Base-by-base conservation (phyloP, 2,329 filamentous ascomycete species). In the Phyllosticta citrichinensis region DNA sequence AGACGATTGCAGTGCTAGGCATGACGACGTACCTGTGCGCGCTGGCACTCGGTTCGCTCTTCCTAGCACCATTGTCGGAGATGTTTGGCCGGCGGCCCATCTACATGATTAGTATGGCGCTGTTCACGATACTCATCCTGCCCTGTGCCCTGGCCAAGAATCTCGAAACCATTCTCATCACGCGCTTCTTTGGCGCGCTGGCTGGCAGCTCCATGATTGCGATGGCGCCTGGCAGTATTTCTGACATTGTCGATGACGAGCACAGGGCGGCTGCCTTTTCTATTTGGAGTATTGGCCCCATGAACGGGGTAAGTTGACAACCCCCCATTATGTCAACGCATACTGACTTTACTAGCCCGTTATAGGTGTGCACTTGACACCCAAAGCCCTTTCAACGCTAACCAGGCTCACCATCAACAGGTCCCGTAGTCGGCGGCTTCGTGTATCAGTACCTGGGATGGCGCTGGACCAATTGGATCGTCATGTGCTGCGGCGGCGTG, bases 251-350 rank as follows among this genome's bases (percentile, higher is more conserved):
- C n/a, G 81, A 82, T 14, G 89, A 93, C 54, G 85, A 95, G 56
- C 85, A 88, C 68, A 85, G 92, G 17, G 89, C 90, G 2, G 75
- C 94, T n/a, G 87, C 87, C 52, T 90, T 96, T 74, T 89, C 86
- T 4, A 79, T 96, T 35, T 96, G 91, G 85, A 84, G 76, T 86
- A 79, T 70, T 74, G 79, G 58, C 72, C 81, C 0, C 79, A 81
- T 56, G 74, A 80, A 10, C 83, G 85, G 64, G 85, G 66, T 81
- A 79, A 64, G 81, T 83, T 1, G 77, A 86, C 81, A 63, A 85
- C 96, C 59, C 91, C 90, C 0, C 91, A 92, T 0, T 82, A 96
- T 71, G 96, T 53, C 24, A 3, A 24, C 12, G 51, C 22, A 52
- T 20, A 20, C 51, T 53, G 19, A 53, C 51, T 53, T 53, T 8